A percentile compares a stretch with the other conserved stretches of the same genome.
Evolutionary conservation across 345 rosid genomes (phyloP).

Genomic region (Sapria himalayana): DNA sequence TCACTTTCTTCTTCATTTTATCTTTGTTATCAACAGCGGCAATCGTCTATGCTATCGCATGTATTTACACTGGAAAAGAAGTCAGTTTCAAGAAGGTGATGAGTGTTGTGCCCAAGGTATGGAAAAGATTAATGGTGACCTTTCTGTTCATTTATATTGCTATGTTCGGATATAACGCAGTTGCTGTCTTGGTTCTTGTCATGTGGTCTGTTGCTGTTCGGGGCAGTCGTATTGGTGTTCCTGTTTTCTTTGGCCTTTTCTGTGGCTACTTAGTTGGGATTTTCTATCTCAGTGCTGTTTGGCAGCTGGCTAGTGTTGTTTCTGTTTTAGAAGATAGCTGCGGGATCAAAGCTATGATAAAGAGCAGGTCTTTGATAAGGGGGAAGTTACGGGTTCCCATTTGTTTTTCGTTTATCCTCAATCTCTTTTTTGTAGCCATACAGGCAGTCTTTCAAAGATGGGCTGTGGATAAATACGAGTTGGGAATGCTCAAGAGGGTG

Average conservation of each 20-base stretch:
- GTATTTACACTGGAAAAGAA: slow-evolving; percentile 17
- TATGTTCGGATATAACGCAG: slow-evolving; percentile 8
- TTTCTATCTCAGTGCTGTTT: slow-evolving; percentile 17
- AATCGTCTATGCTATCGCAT: slow-evolving; percentile 33
- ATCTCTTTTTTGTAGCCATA: background rate
- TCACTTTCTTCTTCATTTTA: slow-evolving; percentile 13
- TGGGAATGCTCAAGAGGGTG: slow-evolving; percentile 9
- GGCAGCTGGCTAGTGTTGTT: slow-evolving; percentile 32
- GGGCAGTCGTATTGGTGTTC: background rate
- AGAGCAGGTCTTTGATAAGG: slow-evolving; percentile 17
- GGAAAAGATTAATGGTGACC: slow-evolving; percentile 32
- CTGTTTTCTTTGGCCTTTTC: background rate
- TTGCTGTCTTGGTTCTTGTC: background rate
- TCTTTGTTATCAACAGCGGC: slow-evolving; percentile 36
- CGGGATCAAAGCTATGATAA: slow-evolving; percentile 18
- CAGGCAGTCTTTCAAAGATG: slow-evolving; percentile 6
- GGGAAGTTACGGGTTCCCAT: slow-evolving; percentile 18
- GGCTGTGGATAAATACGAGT: slow-evolving; percentile 14
- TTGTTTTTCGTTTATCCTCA: slow-evolving; percentile 9
- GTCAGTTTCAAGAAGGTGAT: slow-evolving; percentile 18
- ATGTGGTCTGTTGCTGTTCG: background rate
- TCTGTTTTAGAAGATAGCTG: slow-evolving; percentile 29
- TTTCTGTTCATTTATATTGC: slow-evolving; percentile 15
- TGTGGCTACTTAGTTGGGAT: slow-evolving; percentile 11
- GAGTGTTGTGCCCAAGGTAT: slow-evolving; percentile 29